Conservation (phyloP, 305 asterid genomes). For the Fraxinus floribunda region DNA sequence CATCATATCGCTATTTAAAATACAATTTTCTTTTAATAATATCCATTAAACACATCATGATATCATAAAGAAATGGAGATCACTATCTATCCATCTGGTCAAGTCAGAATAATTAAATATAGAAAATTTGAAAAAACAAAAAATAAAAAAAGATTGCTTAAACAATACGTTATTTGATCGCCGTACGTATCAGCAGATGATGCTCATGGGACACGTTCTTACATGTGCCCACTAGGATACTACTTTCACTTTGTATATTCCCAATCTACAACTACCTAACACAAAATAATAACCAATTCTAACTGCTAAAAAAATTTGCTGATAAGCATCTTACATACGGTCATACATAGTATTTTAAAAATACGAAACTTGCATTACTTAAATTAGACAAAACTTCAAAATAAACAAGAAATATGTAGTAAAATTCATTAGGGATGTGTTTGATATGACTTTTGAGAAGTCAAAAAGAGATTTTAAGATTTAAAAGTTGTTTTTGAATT, state of each 20-base stretch:
- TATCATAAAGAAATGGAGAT: neutral
- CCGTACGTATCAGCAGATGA: neutral
- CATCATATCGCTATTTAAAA: too few relatives aligned
- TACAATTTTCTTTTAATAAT: too few relatives aligned
- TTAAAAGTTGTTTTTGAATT: too few relatives aligned
- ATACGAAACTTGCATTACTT: too few relatives aligned
- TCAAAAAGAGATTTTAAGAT: too few relatives aligned
- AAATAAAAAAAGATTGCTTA: neutral
- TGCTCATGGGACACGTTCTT: conserved; percentile 8
- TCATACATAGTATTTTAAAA: neutral
- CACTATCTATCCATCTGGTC: neutral
- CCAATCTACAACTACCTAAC: neutral
- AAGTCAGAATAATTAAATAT: neutral
- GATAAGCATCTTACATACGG: neutral
- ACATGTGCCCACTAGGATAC: conserved; percentile 17
- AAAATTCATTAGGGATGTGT: neutral
- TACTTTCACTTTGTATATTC: neutral
- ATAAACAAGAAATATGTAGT: too few relatives aligned
- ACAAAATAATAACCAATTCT: neutral
- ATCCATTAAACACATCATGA: too few relatives aligned
- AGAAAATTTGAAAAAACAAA: too few relatives aligned
- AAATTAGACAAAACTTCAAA: too few relatives aligned
- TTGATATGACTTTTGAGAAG: too few relatives aligned
- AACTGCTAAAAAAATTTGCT: neutral
- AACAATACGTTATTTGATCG: neutral